phyloP scores from a whole-genome alignment of 1,139 yeast species.

The Hyphopichia wangnamkhiaoensis region DNA sequence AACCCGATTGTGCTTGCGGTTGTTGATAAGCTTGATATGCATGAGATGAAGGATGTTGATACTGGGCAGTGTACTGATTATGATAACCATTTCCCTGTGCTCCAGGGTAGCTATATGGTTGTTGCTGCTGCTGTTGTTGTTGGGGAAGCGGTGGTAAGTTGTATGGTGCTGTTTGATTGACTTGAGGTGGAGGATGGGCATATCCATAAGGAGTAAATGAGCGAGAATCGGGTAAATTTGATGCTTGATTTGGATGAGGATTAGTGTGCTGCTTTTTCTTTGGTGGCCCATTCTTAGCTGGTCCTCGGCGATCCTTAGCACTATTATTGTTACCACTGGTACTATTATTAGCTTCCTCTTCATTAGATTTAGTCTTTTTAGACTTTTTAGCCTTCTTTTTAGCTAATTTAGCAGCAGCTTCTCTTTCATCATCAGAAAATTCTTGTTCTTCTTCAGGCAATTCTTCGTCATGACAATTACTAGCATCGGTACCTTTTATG shows the following conservation, averaged over 20 bases:
- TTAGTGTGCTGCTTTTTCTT: conserved; percentile 6
- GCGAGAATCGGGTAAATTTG: too few species aligned
- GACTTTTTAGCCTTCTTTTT: conserved; percentile 54
- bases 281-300: conserved; percentile 1
- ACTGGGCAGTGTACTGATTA: conserved; percentile 4
- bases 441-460: conserved; percentile 91
- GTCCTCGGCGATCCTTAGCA: conserved; percentile 6
- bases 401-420: conserved; percentile 58
- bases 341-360: conserved; percentile 5
- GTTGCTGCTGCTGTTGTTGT: conserved; percentile 9
- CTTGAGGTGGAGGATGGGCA: conserved; percentile 14
- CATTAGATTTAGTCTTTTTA: conserved; percentile 21
- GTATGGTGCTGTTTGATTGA: conserved; percentile 9
- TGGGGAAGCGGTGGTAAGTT: not conserved
- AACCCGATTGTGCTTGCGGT: conserved; percentile 10
- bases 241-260: conserved; percentile 5
- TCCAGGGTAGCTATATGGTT: too few species aligned
- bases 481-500: conserved; percentile 89
- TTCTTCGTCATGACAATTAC: conserved; percentile 94
- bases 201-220: conserved; percentile 26
- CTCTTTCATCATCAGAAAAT: conserved; percentile 90
- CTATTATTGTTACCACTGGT: conserved; percentile 4
- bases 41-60: conserved; percentile 5
- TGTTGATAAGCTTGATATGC: conserved; percentile 10
- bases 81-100: conserved; percentile 6